Conservation (phyloP, 2,329 filamentous ascomycete genomes). For the Byssoonygena ceratinophila region DNA sequence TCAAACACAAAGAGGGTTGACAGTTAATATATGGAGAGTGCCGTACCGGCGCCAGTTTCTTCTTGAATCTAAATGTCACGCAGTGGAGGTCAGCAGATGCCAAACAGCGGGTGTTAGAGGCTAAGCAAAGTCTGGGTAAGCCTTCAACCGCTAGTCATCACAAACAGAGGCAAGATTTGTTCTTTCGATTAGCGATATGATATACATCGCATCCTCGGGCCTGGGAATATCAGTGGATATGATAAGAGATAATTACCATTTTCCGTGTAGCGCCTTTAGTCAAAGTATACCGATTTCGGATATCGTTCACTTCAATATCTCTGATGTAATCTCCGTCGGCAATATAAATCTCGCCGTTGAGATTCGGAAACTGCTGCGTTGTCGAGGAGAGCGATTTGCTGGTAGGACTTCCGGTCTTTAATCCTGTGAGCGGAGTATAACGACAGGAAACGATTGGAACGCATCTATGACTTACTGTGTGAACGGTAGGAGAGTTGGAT, state of each 20-base stretch:
- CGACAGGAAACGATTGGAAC: background rate
- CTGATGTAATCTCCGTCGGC: slow-evolving; percentile 97
- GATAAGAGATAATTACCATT: slow-evolving; percentile 86
- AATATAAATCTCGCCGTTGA: slow-evolving; percentile 84
- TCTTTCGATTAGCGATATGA: slow-evolving; percentile 18
- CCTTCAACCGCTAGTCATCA: slow-evolving; percentile 49
- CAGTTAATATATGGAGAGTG: slow-evolving; percentile 39
- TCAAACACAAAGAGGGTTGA: slow-evolving; percentile 31
- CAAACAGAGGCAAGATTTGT: slow-evolving; percentile 22
- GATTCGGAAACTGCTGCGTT: slow-evolving; percentile 41
- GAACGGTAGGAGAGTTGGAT: slow-evolving; percentile 76
- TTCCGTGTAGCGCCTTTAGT: slow-evolving; percentile 97
- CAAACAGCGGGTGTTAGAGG: slow-evolving; percentile 54
- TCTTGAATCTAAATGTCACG: slow-evolving; percentile 97
- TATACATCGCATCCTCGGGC: slow-evolving; percentile 29
- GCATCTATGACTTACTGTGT: slow-evolving; percentile 39
- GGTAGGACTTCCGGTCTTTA: slow-evolving; percentile 40
- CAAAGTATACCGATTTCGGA: slow-evolving; percentile 91
- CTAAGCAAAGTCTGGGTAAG: slow-evolving; percentile 58
- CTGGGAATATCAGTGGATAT: slow-evolving; percentile 53
- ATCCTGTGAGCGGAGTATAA: slow-evolving; percentile 12
- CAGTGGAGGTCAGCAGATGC: slow-evolving; percentile 86
- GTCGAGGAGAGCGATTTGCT: slow-evolving; percentile 46
- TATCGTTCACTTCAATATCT: slow-evolving; percentile 96
- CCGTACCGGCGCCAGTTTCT: slow-evolving; percentile 99